Conservation (phyloP, 169 alveolate genomes). For the Besnoitia besnoiti region DNA sequence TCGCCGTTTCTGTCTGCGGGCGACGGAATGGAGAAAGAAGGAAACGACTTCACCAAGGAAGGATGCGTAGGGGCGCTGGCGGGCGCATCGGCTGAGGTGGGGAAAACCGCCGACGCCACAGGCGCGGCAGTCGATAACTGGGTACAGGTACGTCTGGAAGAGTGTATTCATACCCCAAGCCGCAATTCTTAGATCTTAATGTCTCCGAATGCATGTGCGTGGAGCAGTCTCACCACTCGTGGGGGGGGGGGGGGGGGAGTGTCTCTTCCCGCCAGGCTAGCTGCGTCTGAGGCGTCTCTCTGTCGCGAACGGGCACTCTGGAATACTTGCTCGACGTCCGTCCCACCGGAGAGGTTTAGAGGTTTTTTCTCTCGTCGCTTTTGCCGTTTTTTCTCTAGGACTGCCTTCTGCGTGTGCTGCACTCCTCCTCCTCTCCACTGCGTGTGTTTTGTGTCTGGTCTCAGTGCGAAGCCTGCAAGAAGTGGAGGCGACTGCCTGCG, state of each 20-base stretch:
- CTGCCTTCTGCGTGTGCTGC: neutral
- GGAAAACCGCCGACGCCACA: slow-evolving; percentile 6
- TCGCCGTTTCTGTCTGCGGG: neutral
- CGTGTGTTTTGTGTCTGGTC: neutral
- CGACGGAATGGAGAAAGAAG: too few species aligned
- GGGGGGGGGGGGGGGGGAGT: too few species aligned
- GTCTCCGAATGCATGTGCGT: too few species aligned
- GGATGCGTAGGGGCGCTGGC: neutral
- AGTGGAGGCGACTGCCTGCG: slow-evolving; percentile 59
- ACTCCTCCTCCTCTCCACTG: neutral
- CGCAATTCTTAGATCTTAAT: neutral
- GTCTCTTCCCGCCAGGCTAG: too few species aligned
- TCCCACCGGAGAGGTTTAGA: too few species aligned
- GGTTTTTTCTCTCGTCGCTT: neutral
- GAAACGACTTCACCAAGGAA: too few species aligned
- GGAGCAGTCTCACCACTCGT: too few species aligned
- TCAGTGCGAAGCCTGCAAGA: slow-evolving; percentile 65
- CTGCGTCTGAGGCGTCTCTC: too few species aligned
- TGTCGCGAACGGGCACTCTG: too few species aligned
- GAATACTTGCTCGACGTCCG: too few species aligned
- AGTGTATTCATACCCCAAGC: neutral
- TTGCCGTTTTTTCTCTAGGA: neutral
- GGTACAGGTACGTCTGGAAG: slow-evolving; percentile 56
- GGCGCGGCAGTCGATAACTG: slow-evolving; percentile 54
- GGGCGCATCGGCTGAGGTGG: neutral